Evolutionary conservation across 306 rosid genomes (phyloP), one percentile per base, ranked within the genome.

Genomic region (Acacia acuminata): DNA sequence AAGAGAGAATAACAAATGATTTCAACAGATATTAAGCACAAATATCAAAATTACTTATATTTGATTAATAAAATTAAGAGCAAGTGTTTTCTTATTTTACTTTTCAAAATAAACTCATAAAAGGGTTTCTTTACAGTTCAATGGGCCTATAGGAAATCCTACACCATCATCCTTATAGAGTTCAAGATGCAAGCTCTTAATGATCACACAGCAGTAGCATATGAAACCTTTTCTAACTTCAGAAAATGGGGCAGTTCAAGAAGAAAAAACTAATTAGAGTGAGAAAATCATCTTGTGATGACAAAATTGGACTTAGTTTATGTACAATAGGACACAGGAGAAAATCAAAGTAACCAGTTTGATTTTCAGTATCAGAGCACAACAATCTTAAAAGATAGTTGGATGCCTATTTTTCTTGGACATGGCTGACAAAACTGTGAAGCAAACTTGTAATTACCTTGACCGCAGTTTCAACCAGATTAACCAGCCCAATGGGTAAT

Each of bases 391-490:
- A 8, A 38, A 12, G 66, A 20, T 3, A 34, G 50, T 9, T 53
- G 16, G 3, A 19, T 53, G 24, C 78, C 5, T n/a, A 10, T 75
- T 40, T 56, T 24, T n/a, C 50, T 75, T 75, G 51, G 36, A n/a
- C 76, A 50, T 24, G 43, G 45, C 43, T 74, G 60, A 45, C 42
- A 68, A 48, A 63, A 75, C n/a, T 11, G 5, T 43, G 40, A 40
- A 43, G 63, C 79, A 73, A 61, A 83, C 53, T 48, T 4, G 14
- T 55, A 64, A 63, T 81, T 89, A 89, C 92, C 92, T 85, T 85
- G 4, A 87, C 89, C 65, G 85, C 84, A 64, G 82, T 69, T 83
- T 89, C 90, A 50, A 85, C 90, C 27, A 89, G 92, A 81, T 82
- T 80, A 48, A 81, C 92, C 32, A 87, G 88, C 55, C 61, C 83